Base-by-base conservation (phyloP, 805 yeast genomes). In the Candida ascalaphidarum region DNA sequence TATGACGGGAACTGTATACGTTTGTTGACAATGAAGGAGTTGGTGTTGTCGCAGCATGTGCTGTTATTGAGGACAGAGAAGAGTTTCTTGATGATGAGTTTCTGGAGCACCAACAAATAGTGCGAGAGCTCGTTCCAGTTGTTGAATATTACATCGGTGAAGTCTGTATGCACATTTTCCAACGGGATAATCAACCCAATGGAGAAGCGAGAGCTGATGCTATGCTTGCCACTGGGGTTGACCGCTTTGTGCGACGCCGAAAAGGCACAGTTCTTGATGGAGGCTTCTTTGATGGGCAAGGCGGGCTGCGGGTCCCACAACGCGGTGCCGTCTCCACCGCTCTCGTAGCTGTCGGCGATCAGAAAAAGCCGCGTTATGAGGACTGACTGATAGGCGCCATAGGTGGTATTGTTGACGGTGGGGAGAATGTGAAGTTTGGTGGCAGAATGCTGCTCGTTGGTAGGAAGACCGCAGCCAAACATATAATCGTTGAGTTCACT, bases 401-500 rank as follows among this genome's bases (percentile, higher is more conserved):
- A 45, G 3, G 60, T 51, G 42, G 50, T 50, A 16, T 54, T 51
- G 14, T 59, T 51, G 12, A 68, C 38, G 1, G 60, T 45, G 2
- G 75, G 75, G 11, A 72, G 44, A 24, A 53, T 37, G 43, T 72
- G 77, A 2, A 71, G 41, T 35, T 72, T 72, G 4, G 72, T 65
- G 9, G 62, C 46, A 14, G 59, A 46, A 12, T 55, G 52, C 11
- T 55, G 46, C 31, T 71, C 75, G 32, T 58, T 67, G 6, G 68
- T 50, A 7, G 74, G 71, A 18, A 72, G 50, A 1, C 78, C 77
- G 28, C 70, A 65, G 9, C 79, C 79, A 46, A 71, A 72, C 70
- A 72, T 68, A 37, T 61, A 68, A 31, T 66, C 67, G 16, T 68
- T 60, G 13, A 72, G 39, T 33, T 72, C 77, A 31, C 49, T 52